These are phyloP conservation scores for Psilocybe azurescens DNA, from an alignment of 768 basidiomycete genomes.

Conservation along the genomic window DNA sequence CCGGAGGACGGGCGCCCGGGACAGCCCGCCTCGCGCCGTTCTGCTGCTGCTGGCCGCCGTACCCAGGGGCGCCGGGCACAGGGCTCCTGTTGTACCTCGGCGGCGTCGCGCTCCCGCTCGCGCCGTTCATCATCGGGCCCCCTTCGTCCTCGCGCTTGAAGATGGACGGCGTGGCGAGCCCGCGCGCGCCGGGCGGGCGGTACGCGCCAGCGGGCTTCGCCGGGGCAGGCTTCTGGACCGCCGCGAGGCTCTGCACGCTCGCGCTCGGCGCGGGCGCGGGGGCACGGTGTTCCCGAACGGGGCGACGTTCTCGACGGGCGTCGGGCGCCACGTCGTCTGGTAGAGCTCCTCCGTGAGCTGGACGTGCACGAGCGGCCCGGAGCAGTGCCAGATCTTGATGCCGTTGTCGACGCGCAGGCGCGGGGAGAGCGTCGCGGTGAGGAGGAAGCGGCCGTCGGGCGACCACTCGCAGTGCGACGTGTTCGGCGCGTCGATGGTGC, in stretches of 20 bases:
- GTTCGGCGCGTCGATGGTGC: conserved; percentile 90
- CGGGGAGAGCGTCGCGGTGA: conserved; percentile 96
- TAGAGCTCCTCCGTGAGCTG: conserved; percentile 89
- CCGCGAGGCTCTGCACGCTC: conserved; percentile 55
- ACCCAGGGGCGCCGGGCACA: conserved; percentile 52
- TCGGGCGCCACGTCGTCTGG: conserved; percentile 85
- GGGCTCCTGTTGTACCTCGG: conserved; percentile 67
- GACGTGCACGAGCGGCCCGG: conserved; percentile 84
- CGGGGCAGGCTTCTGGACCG: conserved; percentile 57
- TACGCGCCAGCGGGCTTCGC: conserved; percentile 86
- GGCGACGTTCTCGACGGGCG: conserved; percentile 65
- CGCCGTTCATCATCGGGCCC: conserved; percentile 55
- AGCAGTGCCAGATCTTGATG: conserved; percentile 94
- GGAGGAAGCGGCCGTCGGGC: conserved; percentile 88
- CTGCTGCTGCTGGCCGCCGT: conserved; percentile 39
- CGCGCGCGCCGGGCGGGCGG: conserved; percentile 92
- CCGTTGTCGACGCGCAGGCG: conserved; percentile 97
- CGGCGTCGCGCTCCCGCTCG: conserved; percentile 65
- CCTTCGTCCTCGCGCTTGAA: conserved; percentile 95
- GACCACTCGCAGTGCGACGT: conserved; percentile 97
- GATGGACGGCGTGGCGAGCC: conserved; percentile 83
- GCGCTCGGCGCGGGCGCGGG: conserved; percentile 67
- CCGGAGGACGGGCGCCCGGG: conserved; percentile 67
- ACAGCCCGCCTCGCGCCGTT: conserved; percentile 59
- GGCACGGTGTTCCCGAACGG: conserved; percentile 72